These are phyloP conservation scores for maize (Zea mays) DNA, from an alignment of 176 grass and related monocot genomes.

Conservation along the genomic window DNA sequence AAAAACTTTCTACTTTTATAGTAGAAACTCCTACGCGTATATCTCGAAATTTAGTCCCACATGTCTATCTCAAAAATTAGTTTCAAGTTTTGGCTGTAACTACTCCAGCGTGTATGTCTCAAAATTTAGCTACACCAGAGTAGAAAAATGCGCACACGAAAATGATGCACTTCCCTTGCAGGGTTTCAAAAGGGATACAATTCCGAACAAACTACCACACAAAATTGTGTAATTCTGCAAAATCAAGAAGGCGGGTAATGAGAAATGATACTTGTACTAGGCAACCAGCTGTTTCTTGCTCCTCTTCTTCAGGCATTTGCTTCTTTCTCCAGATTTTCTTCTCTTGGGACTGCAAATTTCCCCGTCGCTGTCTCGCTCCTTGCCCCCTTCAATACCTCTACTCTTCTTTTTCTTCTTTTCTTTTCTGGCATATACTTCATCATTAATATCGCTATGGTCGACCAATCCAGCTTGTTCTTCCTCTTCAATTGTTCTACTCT, in stretches of 20 bases:
- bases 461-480: neutral
- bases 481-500: constrained; percentile 9
- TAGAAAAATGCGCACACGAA: too few species aligned
- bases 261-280: constrained; percentile 16
- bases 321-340: constrained; percentile 56
- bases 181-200: neutral
- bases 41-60: too few species aligned
- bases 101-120: too few species aligned
- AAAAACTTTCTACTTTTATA: too few species aligned
- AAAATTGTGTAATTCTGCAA: constrained; percentile 13
- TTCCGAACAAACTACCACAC: neutral
- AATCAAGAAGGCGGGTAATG: constrained; percentile 12
- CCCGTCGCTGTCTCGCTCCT: constrained; percentile 31
- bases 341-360: constrained; percentile 53
- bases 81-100: too few species aligned
- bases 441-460: neutral
- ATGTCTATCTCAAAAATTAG: too few species aligned
- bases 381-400: constrained; percentile 38
- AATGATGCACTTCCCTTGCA: neutral
- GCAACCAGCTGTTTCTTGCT: constrained; percentile 57
- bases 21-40: too few species aligned
- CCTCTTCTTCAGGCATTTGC: constrained; percentile 48
- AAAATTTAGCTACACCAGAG: too few species aligned
- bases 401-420: constrained; percentile 50
- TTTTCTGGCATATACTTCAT: neutral